A percentile compares a stretch with the other conserved stretches of the same genome.
These are phyloP conservation scores for Spathaspora jeffriesii DNA, from an alignment of 1,139 yeast genomes.

Conservation along the genomic window DNA sequence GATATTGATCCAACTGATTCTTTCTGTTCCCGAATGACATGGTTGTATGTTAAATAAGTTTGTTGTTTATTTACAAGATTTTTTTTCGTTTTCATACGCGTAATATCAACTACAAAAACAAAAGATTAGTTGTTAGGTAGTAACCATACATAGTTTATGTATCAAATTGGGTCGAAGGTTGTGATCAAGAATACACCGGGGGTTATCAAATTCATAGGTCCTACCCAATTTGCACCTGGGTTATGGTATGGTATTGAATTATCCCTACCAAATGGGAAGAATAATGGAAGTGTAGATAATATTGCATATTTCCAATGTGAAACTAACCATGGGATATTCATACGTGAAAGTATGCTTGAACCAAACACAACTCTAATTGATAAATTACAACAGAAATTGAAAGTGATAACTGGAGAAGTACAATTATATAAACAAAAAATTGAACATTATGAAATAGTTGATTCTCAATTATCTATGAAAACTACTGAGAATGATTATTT, in stretches of 20 bases:
- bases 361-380: constrained; percentile 23
- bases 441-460: no score
- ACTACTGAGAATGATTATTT: constrained; percentile 57
- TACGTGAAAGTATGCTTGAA: constrained; percentile 25
- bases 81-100: no score
- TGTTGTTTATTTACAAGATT: not conserved
- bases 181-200: constrained; percentile 45
- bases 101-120: no score
- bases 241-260: constrained; percentile 82
- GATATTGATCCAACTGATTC: not conserved
- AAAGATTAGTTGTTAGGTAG: no score
- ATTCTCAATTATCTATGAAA: constrained; percentile 48
- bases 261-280: constrained; percentile 65
- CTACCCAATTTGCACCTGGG: constrained; percentile 61
- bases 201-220: constrained; percentile 48
- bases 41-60: constrained; percentile 3
- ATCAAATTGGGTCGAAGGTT: constrained; percentile 41
- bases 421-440: constrained; percentile 20
- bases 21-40: constrained; percentile 1
- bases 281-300: constrained; percentile 76
- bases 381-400: constrained; percentile 43
- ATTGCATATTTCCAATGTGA: constrained; percentile 58
- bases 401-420: constrained; percentile 29
- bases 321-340: constrained; percentile 61
- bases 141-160: no score